phyloP scores from a whole-genome alignment of 1,284 basidiomycete species.

The Ustilago curta region DNA sequence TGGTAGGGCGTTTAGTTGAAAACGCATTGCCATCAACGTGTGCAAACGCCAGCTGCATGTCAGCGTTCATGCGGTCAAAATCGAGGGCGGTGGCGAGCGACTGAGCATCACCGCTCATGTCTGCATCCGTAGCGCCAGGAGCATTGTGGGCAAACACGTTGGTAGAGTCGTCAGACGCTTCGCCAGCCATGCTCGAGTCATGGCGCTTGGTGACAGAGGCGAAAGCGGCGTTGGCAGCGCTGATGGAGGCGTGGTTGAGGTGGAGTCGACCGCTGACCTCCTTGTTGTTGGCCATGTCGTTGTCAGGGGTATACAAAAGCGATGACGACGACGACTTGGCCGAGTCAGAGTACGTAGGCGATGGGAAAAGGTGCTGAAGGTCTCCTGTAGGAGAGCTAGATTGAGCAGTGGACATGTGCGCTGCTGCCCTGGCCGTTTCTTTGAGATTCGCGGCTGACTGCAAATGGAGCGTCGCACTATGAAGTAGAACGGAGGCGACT shows the following conservation, averaged over 20 bases:
- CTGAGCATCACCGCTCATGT: conserved; percentile 38
- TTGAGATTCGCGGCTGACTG: neutral
- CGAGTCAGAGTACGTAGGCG: conserved; percentile 54
- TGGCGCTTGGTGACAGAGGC: conserved; percentile 38
- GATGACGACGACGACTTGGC: conserved; percentile 44
- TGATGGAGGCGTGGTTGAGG: conserved; percentile 36
- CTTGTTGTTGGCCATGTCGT: conserved; percentile 18
- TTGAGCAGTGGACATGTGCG: conserved; percentile 46
- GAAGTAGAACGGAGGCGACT: neutral
- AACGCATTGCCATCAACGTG: conserved; percentile 16
- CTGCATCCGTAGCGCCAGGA: conserved; percentile 15
- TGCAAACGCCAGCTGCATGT: conserved; percentile 27
- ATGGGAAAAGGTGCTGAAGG: conserved; percentile 42
- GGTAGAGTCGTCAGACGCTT: conserved; percentile 19
- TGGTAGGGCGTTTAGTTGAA: conserved; percentile 39
- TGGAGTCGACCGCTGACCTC: conserved; percentile 28
- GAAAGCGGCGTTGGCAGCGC: conserved; percentile 52
- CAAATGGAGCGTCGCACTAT: conserved; percentile 6
- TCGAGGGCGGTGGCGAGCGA: conserved; percentile 47
- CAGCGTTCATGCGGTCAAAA: conserved; percentile 41
- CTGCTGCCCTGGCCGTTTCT: conserved; percentile 2
- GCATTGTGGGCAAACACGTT: conserved; percentile 35
- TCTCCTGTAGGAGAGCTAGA: conserved; percentile 44
- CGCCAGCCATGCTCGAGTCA: conserved; percentile 9
- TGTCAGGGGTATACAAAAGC: conserved; percentile 52